Base-by-base conservation (phyloP, 169 alveolate species). In the Theileria luwenshuni region DNA sequence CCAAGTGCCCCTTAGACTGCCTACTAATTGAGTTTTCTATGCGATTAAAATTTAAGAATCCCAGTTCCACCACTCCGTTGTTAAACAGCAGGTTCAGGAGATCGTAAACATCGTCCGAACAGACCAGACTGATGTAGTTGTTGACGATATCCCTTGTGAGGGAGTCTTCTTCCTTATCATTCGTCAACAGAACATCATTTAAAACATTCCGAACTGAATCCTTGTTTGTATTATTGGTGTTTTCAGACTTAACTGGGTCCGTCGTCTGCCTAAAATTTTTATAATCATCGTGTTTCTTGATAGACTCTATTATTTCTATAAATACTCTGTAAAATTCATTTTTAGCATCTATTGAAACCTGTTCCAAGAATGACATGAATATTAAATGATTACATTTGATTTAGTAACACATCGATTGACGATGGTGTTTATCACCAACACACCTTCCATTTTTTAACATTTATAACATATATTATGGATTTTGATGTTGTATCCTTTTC, bases 401-500 rank as follows among this genome's bases (percentile, higher is more conserved):
- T 10, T 63, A 58, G 59, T 27, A 60, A 8, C 21, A 27, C 23
- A 3, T 27, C 30, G 30, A 60, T 60, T 10, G 21, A 60, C 69
- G 25, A 10, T 51, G 35, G 35, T 51, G 30, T 25, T 6, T 6
- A 63, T 25, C 38, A 19, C 3, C 56, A 45, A 63, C 59, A 63
- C 56, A 56, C 32, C 30, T 10, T 15, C 19, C 47, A 5, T 56
- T 2, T 1, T 27, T 2, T 28, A 56, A 41, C 30, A 1, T 19
- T 25, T 49, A 25, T 17, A 2, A 2, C 25, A 38, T 42, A 32
- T 67, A 32, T 47, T 47, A 79, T 79, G 87, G 72, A 79, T 15
- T n/a, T 13, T n/a, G 87, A 79, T 48, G 62, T 79, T 52, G 62
- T 71, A 74, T 67, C 83, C 27, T 79, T 56, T 35, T 51, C 65